Conservation (phyloP, 148 eudicot species). For the Camellia lanceoleosa region DNA sequence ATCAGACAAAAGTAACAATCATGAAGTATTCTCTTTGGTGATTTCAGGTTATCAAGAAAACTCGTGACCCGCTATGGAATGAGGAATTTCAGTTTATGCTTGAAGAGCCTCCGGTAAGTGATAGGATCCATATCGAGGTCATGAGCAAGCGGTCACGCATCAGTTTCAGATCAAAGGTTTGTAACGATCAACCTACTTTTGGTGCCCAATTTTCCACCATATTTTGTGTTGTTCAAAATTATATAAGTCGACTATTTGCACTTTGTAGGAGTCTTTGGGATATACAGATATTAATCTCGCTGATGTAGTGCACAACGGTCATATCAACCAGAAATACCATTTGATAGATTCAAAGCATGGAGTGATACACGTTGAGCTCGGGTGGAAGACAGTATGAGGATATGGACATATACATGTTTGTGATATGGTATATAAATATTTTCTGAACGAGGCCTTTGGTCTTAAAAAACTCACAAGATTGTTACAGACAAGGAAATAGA, state of each 20-base stretch:
- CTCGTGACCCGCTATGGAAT: conserved; percentile 75
- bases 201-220: not conserved
- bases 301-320: conserved; percentile 78
- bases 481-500: too few relatives aligned
- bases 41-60: conserved; percentile 49
- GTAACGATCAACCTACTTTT: conserved; percentile 7
- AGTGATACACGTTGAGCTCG: conserved; percentile 59
- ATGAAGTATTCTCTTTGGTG: not conserved
- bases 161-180: conserved; percentile 64
- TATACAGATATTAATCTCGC: conserved; percentile 60
- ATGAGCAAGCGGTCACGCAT: conserved; percentile 58
- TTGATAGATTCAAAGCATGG: conserved; percentile 79
- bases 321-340: conserved; percentile 74
- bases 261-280: conserved; percentile 72
- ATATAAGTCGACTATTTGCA: not conserved
- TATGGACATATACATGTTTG: not conserved
- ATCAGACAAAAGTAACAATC: too few relatives aligned
- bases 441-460: not conserved
- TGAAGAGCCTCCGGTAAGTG: conserved; percentile 74
- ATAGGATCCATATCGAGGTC: conserved; percentile 63
- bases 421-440: too few relatives aligned
- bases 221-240: not conserved
- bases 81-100: conserved; percentile 72
- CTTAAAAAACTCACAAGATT: too few relatives aligned
- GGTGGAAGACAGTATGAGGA: conserved; percentile 67